A percentile compares a stretch with the other conserved stretches of the same genome.
Evolutionary conservation across 176 grass and related monocot genomes (phyloP).

Genomic region (Triticum dicoccoides): DNA sequence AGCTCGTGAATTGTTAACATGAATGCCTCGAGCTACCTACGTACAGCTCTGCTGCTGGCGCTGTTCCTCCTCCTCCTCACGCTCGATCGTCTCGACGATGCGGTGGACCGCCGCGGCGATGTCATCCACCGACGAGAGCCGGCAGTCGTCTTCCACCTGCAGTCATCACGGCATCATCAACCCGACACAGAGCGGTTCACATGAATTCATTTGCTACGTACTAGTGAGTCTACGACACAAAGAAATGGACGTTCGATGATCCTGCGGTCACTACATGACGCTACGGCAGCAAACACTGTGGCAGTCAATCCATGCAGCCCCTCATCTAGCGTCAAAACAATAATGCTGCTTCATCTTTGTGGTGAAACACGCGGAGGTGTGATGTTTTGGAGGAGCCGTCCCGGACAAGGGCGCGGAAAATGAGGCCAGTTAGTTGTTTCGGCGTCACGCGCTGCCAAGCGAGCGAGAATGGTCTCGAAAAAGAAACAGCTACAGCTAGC

Average conservation of each 20-base stretch:
- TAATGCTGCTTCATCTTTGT: not conserved
- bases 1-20: not conserved
- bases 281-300: not conserved
- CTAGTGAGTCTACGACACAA: not conserved
- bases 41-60: not conserved
- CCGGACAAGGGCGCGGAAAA: slow-evolving; percentile 24
- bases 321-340: not conserved
- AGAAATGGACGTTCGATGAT: not conserved
- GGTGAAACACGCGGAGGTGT: not conserved
- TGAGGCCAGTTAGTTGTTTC: not conserved
- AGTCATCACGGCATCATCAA: not conserved
- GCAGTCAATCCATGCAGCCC: not conserved
- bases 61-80: slow-evolving; percentile 9
- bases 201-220: not conserved
- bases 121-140: slow-evolving; percentile 56
- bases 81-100: slow-evolving; percentile 43
- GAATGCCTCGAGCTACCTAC: not conserved
- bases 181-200: not conserved
- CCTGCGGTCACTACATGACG: not conserved
- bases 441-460: not conserved
- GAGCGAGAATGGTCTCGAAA: not conserved
- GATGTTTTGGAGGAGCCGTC: slow-evolving; percentile 12
- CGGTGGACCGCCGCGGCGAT: slow-evolving; percentile 60
- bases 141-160: slow-evolving; percentile 80
- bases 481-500: not conserved